Evolutionary conservation across 331 rosid genomes (phyloP).

Genomic region (Cydonia oblonga): DNA sequence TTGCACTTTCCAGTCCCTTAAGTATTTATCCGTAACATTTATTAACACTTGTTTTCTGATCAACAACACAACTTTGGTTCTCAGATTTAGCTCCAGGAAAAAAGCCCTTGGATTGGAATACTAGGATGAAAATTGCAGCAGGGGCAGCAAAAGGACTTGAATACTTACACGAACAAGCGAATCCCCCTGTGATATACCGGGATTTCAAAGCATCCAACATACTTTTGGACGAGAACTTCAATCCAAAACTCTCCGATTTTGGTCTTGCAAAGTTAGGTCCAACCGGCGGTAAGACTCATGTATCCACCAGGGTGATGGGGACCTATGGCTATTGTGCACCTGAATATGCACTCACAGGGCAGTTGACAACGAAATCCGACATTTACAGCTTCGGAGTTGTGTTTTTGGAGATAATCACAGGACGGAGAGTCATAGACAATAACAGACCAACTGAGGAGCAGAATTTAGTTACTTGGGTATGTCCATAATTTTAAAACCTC

Average conservation of each 20-base stretch:
- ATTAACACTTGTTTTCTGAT: background rate
- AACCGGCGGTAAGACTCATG: conserved; percentile 69
- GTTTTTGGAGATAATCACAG: conserved; percentile 75
- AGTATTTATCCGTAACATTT: background rate
- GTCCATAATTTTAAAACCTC: conserved; percentile 11
- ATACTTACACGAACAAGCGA: conserved; percentile 65
- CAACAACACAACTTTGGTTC: background rate
- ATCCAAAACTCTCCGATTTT: conserved; percentile 81
- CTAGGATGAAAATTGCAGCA: conserved; percentile 79
- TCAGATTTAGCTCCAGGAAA: conserved; percentile 37
- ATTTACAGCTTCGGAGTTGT: conserved; percentile 85
- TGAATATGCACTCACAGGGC: conserved; percentile 80
- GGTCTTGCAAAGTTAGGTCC: conserved; percentile 97
- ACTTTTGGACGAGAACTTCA: conserved; percentile 62
- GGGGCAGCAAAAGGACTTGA: conserved; percentile 92
- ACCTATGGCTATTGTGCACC: conserved; percentile 97
- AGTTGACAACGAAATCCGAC: conserved; percentile 71
- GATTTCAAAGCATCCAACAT: conserved; percentile 93
- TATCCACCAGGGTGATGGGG: conserved; percentile 94
- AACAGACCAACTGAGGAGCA: conserved; percentile 57
- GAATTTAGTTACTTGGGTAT: conserved; percentile 74
- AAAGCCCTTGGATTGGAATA: conserved; percentile 61
- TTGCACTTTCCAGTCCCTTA: background rate
- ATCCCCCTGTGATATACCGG: conserved; percentile 79
- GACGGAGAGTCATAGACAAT: conserved; percentile 74